Base-by-base conservation (phyloP, 2,329 filamentous ascomycete species). In the Coniochaeta sp. region DNA sequence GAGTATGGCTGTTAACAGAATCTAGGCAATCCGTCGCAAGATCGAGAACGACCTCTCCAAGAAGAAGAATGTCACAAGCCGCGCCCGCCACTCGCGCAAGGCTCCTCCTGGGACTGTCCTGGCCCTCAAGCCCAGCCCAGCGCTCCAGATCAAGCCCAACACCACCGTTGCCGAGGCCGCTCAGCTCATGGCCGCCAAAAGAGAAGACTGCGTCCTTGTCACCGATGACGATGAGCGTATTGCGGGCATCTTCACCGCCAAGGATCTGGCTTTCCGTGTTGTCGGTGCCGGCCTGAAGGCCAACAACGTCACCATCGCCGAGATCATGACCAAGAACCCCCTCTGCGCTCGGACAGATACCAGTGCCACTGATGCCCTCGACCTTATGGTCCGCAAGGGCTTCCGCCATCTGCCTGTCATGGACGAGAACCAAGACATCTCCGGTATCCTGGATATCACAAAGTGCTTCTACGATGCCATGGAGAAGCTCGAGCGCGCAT, bases 401-500 rank as follows among this genome's bases (percentile, higher is more conserved):
- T 99, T 99, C 77, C 85, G 94, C 61, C 94, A 99, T 75, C 71
- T 99, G 65, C 94, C 94, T 3, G 94, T 99, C 58, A 99, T 99
- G 94, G 94, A 99, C 71, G 94, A 99, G 76, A 97, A 99, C 70
- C 94, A 99, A 71, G 92, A 99, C 65, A 99, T 99, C 56, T 95
- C 91, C 7, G 94, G 94, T 75, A 91, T 99, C 59, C 76, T 99
- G 51, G 94, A 99, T 70, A 99, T 99, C 62, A 99, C 94, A 52
- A 99, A 97, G 73, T 99, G 94, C 73, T 99, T 99, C 71, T 99
- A 99, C 72, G 94, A 99, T 72, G 94, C 94, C 40, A 99, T 99
- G 94, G 94, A 99, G 77, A 99, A 99, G 77, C 76, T 99, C 55
- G 94, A 99, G 76, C 87, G 94, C 49, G 94, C 94, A 49, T 99